Percentiles rank a stretch among this genome's conserved stretches.
Conservation (phyloP, 2,329 filamentous ascomycete genomes). For the Cladosporium sp. region DNA sequence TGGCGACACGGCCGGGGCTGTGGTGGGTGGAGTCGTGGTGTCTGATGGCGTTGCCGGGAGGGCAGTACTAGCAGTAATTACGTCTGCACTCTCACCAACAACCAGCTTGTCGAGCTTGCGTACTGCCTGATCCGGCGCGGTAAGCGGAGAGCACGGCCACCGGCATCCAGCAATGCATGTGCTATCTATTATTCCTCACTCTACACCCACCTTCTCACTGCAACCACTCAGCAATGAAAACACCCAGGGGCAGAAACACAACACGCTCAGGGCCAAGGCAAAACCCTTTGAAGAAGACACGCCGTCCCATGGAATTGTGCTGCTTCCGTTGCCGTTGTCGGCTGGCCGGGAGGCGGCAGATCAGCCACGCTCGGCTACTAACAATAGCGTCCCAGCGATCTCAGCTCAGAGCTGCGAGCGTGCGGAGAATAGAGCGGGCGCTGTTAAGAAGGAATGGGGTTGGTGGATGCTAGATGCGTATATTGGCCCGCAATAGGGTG, state of each 20-base stretch:
- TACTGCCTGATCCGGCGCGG: background rate
- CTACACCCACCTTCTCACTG: background rate
- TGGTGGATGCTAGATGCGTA: background rate
- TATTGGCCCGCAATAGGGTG: no score
- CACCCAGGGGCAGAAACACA: background rate
- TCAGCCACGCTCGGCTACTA: constrained; percentile 7
- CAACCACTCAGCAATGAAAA: no score
- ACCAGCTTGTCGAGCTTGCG: background rate
- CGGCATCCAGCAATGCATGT: background rate
- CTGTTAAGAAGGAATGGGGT: background rate
- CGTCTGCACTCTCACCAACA: constrained; percentile 1
- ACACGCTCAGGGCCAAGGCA: background rate
- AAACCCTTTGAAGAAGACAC: constrained; percentile 9
- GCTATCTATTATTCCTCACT: background rate
- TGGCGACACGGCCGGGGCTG: background rate
- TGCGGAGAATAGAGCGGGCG: constrained; percentile 9
- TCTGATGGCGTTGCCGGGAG: background rate
- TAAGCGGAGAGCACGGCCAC: background rate
- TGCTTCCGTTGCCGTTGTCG: background rate
- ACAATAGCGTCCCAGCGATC: constrained; percentile 10
- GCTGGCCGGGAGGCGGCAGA: constrained; percentile 1
- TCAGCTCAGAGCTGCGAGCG: background rate
- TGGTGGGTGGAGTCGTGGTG: background rate
- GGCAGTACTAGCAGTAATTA: background rate
- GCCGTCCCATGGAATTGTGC: constrained; percentile 3